phyloP scores from a whole-genome alignment of 129 eudicot genomes.

The Flaveria linearis region DNA sequence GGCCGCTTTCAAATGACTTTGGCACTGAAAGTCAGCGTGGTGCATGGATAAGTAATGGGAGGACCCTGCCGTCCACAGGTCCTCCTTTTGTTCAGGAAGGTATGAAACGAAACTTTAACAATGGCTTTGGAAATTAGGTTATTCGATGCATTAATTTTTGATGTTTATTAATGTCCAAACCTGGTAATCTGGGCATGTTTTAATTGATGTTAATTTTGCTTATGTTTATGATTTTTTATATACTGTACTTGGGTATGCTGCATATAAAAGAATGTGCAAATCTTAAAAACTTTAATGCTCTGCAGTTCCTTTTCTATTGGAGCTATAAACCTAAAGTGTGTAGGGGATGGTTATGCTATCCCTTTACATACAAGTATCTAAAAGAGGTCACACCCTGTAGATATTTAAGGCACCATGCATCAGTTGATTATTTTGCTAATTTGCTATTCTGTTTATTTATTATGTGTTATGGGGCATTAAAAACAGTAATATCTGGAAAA shows the following conservation, averaged over 20 bases:
- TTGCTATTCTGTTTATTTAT: not conserved
- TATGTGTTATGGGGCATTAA: constrained; percentile 1
- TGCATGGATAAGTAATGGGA: constrained; percentile 60
- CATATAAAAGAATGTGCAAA: not conserved
- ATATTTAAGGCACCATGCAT: not conserved
- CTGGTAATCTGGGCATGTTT: not conserved
- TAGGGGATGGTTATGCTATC: constrained; percentile 11
- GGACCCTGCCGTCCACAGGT: constrained; percentile 50
- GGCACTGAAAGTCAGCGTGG: constrained; percentile 51
- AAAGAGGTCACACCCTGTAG: constrained; percentile 12
- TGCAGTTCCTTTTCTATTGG: not conserved
- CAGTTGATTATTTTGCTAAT: not conserved
- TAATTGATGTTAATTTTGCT: constrained; percentile 20
- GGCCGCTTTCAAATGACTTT: constrained; percentile 58
- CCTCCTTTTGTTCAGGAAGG: constrained; percentile 69
- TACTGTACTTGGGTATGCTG: not conserved
- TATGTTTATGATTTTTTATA: constrained; percentile 6
- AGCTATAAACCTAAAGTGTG: not conserved
- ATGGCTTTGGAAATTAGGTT: constrained; percentile 20
- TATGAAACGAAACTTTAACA: constrained; percentile 25
- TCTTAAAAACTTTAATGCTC: not conserved
- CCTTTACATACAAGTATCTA: constrained; percentile 6
- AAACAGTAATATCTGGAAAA: not conserved
- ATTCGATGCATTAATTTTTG: not conserved
- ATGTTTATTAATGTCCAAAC: constrained; percentile 4